Base-by-base conservation (phyloP, 2,329 filamentous ascomycete genomes). In the Scedosporium minutisporum region DNA sequence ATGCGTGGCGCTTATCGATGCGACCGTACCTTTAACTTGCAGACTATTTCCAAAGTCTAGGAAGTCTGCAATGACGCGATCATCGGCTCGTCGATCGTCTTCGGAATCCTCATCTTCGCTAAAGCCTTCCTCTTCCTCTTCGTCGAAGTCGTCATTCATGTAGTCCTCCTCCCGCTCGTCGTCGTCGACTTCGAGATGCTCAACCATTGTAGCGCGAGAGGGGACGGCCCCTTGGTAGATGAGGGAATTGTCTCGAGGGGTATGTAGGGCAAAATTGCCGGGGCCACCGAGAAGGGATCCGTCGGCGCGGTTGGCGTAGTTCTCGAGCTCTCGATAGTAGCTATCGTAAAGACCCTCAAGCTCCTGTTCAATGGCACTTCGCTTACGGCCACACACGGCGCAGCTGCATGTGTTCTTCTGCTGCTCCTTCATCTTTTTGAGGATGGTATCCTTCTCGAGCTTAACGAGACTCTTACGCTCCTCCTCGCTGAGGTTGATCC, bases 401-500 rank as follows among this genome's bases (percentile, higher is more conserved):
- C 95, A 99, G 74, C 93, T 97, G 80, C 95, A 99, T 2, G 93
- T 97, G 74, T 97, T 93, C 76, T 97, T 97, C 75, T 99, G 95
- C 75, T 99, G 95, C 75, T 99, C 95, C 81, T 99, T 99, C 95
- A 99, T 99, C 80, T 99, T 99, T 72, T 91, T 92, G 63, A 99
- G 78, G 0, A 99, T 95, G 6, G 95, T 93, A 75, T 99, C 93
- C 77, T 99, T 99, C 76, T 99, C 95, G 33, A 99, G 93, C 76
- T 97, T 97, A 71, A 99, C 92, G 57, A 99, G 80, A 16, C 91
- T 95, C 73, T 96, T 95, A 69, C 95, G 90, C 73, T 97, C 93
- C 44, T 96, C 91, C 74, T 99, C 95, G 67, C 91, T 91, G 53
- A 99, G 77, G 16, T 92, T 92, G 61, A 99, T 83, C 95, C 95